These are phyloP conservation scores for Cyberlindnera lachancei DNA, from an alignment of 805 yeast species.

Conservation along the genomic window DNA sequence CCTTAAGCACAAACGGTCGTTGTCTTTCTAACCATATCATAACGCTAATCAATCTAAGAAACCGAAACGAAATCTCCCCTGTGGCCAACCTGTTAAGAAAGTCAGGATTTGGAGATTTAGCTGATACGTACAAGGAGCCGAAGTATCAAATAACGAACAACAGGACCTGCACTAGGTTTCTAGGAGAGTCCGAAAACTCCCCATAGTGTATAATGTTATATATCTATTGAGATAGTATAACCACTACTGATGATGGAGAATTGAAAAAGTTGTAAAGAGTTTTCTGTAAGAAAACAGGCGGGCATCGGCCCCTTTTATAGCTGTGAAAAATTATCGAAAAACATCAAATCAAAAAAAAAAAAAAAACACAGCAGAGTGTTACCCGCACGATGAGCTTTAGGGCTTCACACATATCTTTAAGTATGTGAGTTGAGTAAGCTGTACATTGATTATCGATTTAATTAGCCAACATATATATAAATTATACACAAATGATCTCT, in stretches of 20 bases:
- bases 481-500: neutral
- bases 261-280: slow-evolving; percentile 19
- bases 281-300: slow-evolving; percentile 7
- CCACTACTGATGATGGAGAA: slow-evolving; percentile 67
- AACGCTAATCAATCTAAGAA: slow-evolving; percentile 45
- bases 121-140: slow-evolving; percentile 36
- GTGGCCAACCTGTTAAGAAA: slow-evolving; percentile 66
- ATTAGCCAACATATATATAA: too few species aligned
- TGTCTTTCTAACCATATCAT: slow-evolving; percentile 19
- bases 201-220: slow-evolving; percentile 40
- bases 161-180: slow-evolving; percentile 22
- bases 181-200: slow-evolving; percentile 14
- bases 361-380: too few species aligned
- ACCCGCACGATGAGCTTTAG: too few species aligned
- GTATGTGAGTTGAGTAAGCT: too few species aligned
- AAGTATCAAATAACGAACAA: slow-evolving; percentile 21
- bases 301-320: slow-evolving; percentile 26
- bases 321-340: too few species aligned
- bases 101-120: slow-evolving; percentile 57
- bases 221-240: slow-evolving; percentile 63
- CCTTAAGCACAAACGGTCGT: slow-evolving; percentile 18
- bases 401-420: too few species aligned
- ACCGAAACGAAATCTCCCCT: slow-evolving; percentile 70
- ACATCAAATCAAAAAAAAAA: too few species aligned
- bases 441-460: too few species aligned